Evolutionary conservation across 2,329 filamentous ascomycete genomes (phyloP), one percentile per base, ranked within the genome.

Genomic region (Arthrobotrys entomopaga): DNA sequence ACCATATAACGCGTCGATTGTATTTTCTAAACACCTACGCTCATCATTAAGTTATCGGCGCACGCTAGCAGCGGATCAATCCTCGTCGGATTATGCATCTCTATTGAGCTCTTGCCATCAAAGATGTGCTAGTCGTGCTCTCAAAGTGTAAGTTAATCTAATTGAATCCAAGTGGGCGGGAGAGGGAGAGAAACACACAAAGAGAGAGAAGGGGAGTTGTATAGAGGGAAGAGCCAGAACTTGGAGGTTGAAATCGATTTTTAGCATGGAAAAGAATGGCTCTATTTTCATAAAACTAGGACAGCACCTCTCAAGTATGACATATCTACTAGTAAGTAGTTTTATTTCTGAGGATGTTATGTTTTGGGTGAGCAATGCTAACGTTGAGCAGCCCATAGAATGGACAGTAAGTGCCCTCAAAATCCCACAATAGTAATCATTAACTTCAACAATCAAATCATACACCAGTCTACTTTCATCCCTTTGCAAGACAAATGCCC

Each of bases 231-330:
- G 42, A 46, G 42, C 6, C 16, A n/a, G 42, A 34, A 34, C 7
- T 46, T n/a, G 15, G 42, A 3, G 46, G 8, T 49, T 64, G 8
- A 53, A 24, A 26, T 29, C 42, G 20, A 16, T 22, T 20, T 6
- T 16, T 64, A 74, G 70, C 8, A 74, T 98, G 77, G 95, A 99
- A 85, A 92, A 91, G 84, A 98, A 97, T 81, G 95, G 96, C 24
- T 96, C 94, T 26, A 97, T 99, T 76, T 99, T 98, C 79, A 98
- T 99, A 81, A 99, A 99, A 82, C 84, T 99, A 43, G 95, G 95
- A 6, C 95, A 99, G 79, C 95, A 99, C 82, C 82, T 99, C 82
- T 88, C 78, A 16, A 77, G 78, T 34, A 79, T 79, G 78, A 77
- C 77, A 46, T 79, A 79, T 59, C 52, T 79, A 42, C 43, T 79